A percentile compares a stretch with the other conserved stretches of the same genome.
These are phyloP conservation scores for Yarrowia sp. DNA, from an alignment of 805 yeast genomes.

Conservation along the genomic window DNA sequence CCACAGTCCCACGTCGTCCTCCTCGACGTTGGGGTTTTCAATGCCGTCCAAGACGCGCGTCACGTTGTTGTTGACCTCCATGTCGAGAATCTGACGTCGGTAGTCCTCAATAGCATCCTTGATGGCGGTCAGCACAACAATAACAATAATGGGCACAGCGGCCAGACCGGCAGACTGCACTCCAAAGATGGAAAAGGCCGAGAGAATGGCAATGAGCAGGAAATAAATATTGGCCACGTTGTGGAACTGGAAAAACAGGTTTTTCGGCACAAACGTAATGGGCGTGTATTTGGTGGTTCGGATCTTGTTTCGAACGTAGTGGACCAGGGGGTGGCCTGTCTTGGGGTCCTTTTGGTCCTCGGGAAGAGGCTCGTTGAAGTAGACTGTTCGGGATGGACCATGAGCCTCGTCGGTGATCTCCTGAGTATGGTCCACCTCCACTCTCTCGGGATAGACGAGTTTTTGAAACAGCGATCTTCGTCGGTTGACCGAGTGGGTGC, in stretches of 20 bases:
- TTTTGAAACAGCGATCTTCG: constrained; percentile 34
- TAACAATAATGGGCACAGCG: constrained; percentile 79
- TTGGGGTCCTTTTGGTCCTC: constrained; percentile 39
- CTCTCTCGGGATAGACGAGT: neutral
- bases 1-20: constrained; percentile 61
- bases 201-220: constrained; percentile 68
- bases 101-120: constrained; percentile 81
- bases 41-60: constrained; percentile 60
- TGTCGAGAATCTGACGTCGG: constrained; percentile 61
- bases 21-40: constrained; percentile 57
- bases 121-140: constrained; percentile 68
- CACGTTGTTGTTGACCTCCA: constrained; percentile 68
- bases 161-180: constrained; percentile 70
- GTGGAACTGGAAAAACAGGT: constrained; percentile 72
- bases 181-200: constrained; percentile 68
- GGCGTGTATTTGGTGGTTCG: constrained; percentile 97
- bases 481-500: constrained; percentile 63
- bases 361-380: constrained; percentile 20
- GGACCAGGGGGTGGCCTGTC: constrained; percentile 55
- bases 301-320: constrained; percentile 86
- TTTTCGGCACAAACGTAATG: constrained; percentile 84
- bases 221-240: constrained; percentile 92
- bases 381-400: constrained; percentile 11
- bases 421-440: neutral
- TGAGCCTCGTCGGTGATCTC: constrained; percentile 13